phyloP scores from a whole-genome alignment of 2,329 filamentous ascomycete species.

The Calonectria hawksworthii region DNA sequence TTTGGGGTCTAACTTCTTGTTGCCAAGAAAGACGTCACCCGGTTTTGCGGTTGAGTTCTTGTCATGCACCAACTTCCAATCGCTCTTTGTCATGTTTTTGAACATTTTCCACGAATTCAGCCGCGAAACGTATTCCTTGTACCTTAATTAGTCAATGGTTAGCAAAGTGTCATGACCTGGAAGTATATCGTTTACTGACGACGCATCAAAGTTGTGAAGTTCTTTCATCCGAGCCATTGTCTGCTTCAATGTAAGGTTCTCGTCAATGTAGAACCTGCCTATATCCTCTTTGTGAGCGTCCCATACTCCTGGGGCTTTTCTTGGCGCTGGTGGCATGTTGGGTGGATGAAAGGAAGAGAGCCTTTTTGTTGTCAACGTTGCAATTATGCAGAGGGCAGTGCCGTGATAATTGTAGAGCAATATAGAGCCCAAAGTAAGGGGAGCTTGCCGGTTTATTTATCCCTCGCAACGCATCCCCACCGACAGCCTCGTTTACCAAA shows the following conservation, averaged over 20 bases:
- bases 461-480: not conserved
- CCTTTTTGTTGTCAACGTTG: not conserved
- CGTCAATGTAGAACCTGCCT: not conserved
- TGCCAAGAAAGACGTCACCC: not conserved
- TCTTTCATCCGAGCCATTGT: not conserved
- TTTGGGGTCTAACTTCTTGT: not conserved
- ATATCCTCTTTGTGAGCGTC: not conserved
- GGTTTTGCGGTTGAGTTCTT: not conserved
- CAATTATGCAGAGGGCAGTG: not conserved
- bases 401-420: not conserved
- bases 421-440: not conserved
- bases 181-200: too few relatives aligned
- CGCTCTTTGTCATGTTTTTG: not conserved
- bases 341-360: not conserved
- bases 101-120: conserved; percentile 2
- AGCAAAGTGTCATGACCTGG: too few relatives aligned
- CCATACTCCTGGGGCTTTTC: not conserved
- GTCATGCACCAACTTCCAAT: not conserved
- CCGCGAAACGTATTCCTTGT: conserved; percentile 8
- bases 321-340: not conserved
- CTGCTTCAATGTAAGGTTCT: not conserved
- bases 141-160: not conserved
- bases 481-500: not conserved
- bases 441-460: not conserved
- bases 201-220: not conserved